phyloP scores from a whole-genome alignment of 2,329 filamentous ascomycete species.

The Exophiala lecanii-corni region DNA sequence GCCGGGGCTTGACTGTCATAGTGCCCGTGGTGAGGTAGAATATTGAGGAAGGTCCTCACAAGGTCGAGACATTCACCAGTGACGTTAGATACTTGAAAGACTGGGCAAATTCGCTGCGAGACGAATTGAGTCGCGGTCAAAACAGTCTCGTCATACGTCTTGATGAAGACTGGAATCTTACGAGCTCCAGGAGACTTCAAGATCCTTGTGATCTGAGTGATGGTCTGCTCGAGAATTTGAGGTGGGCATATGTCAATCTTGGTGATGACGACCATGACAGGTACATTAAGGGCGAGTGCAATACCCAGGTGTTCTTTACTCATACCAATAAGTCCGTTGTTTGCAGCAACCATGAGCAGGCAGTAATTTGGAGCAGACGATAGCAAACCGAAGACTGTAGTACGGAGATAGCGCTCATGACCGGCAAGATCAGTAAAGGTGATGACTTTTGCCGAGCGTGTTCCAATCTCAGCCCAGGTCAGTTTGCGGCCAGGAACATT shows the following conservation, averaged over 20 bases:
- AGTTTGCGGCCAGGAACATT: constrained; percentile 79
- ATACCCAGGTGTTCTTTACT: constrained; percentile 97
- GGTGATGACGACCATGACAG: constrained; percentile 95
- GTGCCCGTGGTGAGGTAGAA: constrained; percentile 87
- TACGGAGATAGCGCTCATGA: constrained; percentile 90
- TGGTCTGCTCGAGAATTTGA: constrained; percentile 88
- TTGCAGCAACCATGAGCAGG: constrained; percentile 95
- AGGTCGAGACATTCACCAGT: constrained; percentile 87
- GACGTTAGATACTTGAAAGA: constrained; percentile 98
- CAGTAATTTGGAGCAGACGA: constrained; percentile 97
- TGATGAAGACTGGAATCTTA: constrained; percentile 96
- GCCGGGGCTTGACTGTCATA: constrained; percentile 86
- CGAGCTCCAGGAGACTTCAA: constrained; percentile 87
- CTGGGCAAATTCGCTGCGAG: constrained; percentile 87
- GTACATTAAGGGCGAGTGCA: constrained; percentile 87
- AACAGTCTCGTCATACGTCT: constrained; percentile 83
- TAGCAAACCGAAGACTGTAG: constrained; percentile 90
- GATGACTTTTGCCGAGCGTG: constrained; percentile 90
- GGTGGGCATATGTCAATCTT: constrained; percentile 98
- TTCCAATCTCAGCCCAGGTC: constrained; percentile 97
- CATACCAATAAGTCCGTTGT: constrained; percentile 96
- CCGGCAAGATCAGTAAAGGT: constrained; percentile 93
- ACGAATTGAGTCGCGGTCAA: constrained; percentile 96
- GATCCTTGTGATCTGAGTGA: constrained; percentile 86
- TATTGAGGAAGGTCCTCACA: constrained; percentile 89